Base-by-base conservation (phyloP, 1,139 yeast genomes). In the Arxiozyma bovina region DNA sequence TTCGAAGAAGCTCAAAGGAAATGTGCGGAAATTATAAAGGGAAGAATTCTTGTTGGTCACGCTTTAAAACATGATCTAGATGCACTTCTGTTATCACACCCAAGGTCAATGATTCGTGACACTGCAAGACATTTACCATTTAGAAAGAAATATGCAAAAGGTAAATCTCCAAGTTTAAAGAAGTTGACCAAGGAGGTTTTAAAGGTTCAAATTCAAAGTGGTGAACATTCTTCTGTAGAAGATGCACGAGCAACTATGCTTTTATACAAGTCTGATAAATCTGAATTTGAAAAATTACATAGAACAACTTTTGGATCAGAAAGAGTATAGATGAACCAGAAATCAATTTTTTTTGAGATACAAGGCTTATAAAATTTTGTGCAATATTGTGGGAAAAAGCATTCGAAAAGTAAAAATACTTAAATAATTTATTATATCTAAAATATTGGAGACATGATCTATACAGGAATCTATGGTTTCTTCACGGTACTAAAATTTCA, bases 211-310 rank as follows among this genome's bases (percentile, higher is more conserved):
- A 88, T 91, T 58, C 98, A 91, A 69, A 73, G 72, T 0, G 89
- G 85, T 0, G 78, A 81, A 57, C 98, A 91, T 71, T 85, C 94
- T 9, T 87, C 96, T 0, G 87, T 91, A 0, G 96, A 88, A 66
- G 97, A 90, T 73, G 96, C 97, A 0, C 79, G 81, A 61, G 93
- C 93, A 1, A 82, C 96, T 0, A 89, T 90, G 96, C 71, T 84
- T 54, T 69, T 90, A 30, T 90, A 82, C 65, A 77, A 89, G 57
- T 65, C 79, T 54, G 78, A 80, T 62, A 83, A 80, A 63, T 73
- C 71, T 53, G 88, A 81, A 52, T 83, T 87, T 60, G 59, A 57
- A 49, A 57, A 50, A 34, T 50, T 57, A 18, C 56, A 57, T 44
- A 54, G 51, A 43, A 21, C 49, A 12, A 41, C 51, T 7, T 53